Evolutionary conservation across 164 flowering plant species (phyloP).

Genomic region (Aristolochia californica): DNA sequence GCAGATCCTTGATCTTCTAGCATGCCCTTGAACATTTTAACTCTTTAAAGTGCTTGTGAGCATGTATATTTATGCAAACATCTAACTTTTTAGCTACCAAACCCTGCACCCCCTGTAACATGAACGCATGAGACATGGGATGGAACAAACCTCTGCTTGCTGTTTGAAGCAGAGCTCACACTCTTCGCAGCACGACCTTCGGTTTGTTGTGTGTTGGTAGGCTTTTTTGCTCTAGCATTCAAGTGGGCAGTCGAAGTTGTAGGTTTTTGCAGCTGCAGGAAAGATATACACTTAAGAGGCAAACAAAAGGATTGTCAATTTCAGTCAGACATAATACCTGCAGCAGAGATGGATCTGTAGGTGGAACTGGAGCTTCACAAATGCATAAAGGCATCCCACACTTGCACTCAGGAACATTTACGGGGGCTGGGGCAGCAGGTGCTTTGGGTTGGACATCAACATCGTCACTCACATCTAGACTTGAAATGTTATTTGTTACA

Average conservation of each 20-base stretch:
- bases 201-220: slow-evolving; percentile 5
- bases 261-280: slow-evolving; percentile 24
- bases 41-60: no score
- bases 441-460: slow-evolving; percentile 18
- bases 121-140: neutral
- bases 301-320: neutral
- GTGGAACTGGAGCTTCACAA: slow-evolving; percentile 59
- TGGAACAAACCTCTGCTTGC: slow-evolving; percentile 39
- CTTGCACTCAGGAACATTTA: slow-evolving; percentile 52
- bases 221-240: slow-evolving; percentile 48
- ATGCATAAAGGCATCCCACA: slow-evolving; percentile 99
- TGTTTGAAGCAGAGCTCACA: slow-evolving; percentile 46
- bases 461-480: slow-evolving; percentile 32
- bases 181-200: slow-evolving; percentile 25
- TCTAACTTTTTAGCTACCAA: no score
- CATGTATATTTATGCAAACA: no score
- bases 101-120: no score
- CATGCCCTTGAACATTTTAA: no score
- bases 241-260: slow-evolving; percentile 22
- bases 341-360: slow-evolving; percentile 20
- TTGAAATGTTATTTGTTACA: slow-evolving; percentile 38
- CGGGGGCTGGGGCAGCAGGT: slow-evolving; percentile 15
- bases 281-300: neutral
- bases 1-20: no score
- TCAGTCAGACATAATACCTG: slow-evolving; percentile 24